Evolutionary conservation across 306 rosid species (phyloP).

Genomic region (Hippophae gyantsensis): DNA sequence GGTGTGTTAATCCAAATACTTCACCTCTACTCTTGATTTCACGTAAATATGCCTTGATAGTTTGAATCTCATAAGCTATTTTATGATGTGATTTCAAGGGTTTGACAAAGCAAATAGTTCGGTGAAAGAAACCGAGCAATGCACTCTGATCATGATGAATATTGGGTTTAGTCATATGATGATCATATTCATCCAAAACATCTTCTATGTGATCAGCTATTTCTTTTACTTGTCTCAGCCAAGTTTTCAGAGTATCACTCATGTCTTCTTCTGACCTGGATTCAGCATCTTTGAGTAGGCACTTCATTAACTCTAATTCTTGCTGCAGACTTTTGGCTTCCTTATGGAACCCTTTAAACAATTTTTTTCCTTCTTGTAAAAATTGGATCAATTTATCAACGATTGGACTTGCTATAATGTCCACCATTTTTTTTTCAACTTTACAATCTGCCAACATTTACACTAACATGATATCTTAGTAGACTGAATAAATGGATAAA

Average conservation of each 20-base stretch:
- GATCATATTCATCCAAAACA: background rate
- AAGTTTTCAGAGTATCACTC: background rate
- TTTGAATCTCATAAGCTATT: background rate
- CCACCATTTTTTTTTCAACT: background rate
- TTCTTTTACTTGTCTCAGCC: background rate
- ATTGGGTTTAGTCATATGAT: background rate
- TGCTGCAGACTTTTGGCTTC: background rate
- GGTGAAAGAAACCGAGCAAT: background rate
- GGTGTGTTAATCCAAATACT: background rate
- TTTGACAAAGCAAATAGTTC: background rate
- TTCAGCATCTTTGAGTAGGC: background rate
- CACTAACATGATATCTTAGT: too few relatives aligned
- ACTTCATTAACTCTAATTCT: background rate
- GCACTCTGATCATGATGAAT: background rate
- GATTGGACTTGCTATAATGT: background rate
- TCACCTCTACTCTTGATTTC: background rate
- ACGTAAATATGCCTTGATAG: background rate
- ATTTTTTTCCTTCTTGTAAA: background rate
- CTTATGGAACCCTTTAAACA: background rate
- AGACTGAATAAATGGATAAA: too few relatives aligned
- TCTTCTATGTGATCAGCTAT: background rate
- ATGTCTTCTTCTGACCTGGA: background rate
- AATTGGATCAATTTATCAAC: background rate
- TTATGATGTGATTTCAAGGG: background rate
- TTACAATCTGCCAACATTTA: too few relatives aligned